Conservation (phyloP, 2,329 filamentous ascomycete genomes). For the Penicillium polonicum region DNA sequence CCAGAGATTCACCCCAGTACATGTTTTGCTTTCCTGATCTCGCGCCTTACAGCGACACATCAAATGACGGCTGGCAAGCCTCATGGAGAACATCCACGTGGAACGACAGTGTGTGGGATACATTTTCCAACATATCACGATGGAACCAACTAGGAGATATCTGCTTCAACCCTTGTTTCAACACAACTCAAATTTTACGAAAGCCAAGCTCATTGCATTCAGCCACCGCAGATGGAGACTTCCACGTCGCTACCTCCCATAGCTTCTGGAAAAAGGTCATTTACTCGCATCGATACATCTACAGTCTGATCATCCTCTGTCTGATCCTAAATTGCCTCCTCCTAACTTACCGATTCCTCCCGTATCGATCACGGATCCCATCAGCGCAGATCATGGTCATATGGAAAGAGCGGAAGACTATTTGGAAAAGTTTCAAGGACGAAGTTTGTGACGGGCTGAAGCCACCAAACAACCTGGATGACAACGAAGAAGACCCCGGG, state of each 20-base stretch:
- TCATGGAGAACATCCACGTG: constrained; percentile 28
- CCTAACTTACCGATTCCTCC: constrained; percentile 24
- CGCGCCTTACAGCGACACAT: constrained; percentile 19
- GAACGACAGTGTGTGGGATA: constrained; percentile 32
- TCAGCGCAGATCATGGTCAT: constrained; percentile 25
- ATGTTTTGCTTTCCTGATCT: constrained; percentile 34
- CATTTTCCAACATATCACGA: constrained; percentile 24
- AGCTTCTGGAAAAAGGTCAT: constrained; percentile 17
- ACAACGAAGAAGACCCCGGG: neutral
- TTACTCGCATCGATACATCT: constrained; percentile 31
- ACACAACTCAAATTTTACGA: constrained; percentile 29
- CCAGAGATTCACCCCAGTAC: constrained; percentile 26
- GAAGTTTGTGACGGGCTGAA: constrained; percentile 11
- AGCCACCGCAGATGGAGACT: constrained; percentile 8
- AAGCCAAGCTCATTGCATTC: constrained; percentile 22
- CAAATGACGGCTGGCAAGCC: constrained; percentile 30
- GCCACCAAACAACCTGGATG: neutral
- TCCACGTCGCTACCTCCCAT: constrained; percentile 7
- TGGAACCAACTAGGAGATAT: constrained; percentile 26
- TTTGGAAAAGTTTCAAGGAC: constrained; percentile 19
- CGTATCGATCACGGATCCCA: constrained; percentile 27
- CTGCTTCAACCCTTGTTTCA: constrained; percentile 37
- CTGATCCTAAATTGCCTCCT: constrained; percentile 27
- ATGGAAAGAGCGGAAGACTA: constrained; percentile 24
- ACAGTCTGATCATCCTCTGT: constrained; percentile 28